Evolutionary conservation across 257 asterid genomes (phyloP).

Genomic region (Solanum pinnatisectum): DNA sequence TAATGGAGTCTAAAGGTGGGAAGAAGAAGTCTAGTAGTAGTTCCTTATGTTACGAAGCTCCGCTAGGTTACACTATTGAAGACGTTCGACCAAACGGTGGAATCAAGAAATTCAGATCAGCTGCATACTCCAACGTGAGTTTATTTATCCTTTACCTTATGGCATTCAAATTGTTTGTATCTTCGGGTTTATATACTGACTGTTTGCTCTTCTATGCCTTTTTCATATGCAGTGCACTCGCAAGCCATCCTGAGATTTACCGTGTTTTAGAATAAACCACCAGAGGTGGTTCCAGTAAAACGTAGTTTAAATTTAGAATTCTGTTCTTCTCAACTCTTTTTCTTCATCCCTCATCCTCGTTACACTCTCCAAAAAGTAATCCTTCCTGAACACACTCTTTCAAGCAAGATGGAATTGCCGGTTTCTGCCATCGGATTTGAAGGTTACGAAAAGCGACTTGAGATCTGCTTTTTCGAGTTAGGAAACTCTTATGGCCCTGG

Average conservation of each 20-base stretch:
- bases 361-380: conserved; percentile 1
- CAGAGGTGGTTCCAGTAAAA: conserved; percentile 8
- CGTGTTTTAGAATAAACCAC: conserved; percentile 13
- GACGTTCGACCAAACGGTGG: conserved; percentile 94
- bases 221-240: conserved; percentile 60
- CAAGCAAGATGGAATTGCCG: conserved; percentile 40
- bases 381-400: neutral
- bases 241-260: conserved; percentile 65
- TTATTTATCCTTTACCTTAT: neutral
- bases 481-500: conserved; percentile 38
- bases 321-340: neutral
- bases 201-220: neutral
- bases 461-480: conserved; percentile 45
- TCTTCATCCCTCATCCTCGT: conserved; percentile 26
- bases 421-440: conserved; percentile 75
- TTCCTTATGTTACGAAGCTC: conserved; percentile 70
- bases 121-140: conserved; percentile 93
- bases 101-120: conserved; percentile 89
- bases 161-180: neutral
- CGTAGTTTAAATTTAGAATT: conserved; percentile 14
- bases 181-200: neutral
- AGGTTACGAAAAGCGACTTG: conserved; percentile 83
- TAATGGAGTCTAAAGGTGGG: conserved; percentile 67
- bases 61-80: conserved; percentile 87
- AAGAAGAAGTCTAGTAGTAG: conserved; percentile 73